Conservation (phyloP, 495 filamentous ascomycete genomes). For the Trichoderma erinaceum region DNA sequence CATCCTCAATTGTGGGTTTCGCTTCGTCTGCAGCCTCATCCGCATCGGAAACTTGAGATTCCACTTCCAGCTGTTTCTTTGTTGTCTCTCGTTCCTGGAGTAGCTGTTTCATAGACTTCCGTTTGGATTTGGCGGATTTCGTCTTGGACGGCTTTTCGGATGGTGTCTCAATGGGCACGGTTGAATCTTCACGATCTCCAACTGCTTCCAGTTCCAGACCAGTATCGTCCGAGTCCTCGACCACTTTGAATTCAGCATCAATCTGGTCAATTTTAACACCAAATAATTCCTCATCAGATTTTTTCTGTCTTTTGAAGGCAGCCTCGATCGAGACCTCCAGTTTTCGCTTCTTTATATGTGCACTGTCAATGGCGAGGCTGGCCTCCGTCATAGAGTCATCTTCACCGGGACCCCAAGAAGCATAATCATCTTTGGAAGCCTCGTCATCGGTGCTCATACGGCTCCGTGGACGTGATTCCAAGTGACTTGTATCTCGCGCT, state of each 20-base stretch:
- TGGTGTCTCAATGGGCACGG: constrained; percentile 22
- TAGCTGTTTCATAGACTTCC: constrained; percentile 69
- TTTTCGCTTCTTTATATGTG: constrained; percentile 61
- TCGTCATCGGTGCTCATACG: constrained; percentile 66
- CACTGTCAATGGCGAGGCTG: constrained; percentile 41
- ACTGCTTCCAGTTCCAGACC: constrained; percentile 36
- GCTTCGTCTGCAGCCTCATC: not conserved
- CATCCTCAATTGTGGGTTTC: not conserved
- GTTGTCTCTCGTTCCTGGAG: constrained; percentile 62
- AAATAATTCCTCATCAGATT: constrained; percentile 75
- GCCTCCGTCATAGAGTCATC: constrained; percentile 53
- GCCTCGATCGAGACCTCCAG: constrained; percentile 53
- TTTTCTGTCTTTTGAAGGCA: constrained; percentile 62
- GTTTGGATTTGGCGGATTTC: constrained; percentile 48
- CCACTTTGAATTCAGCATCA: constrained; percentile 40
- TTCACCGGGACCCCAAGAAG: constrained; percentile 37
- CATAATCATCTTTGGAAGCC: constrained; percentile 56
- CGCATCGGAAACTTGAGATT: constrained; percentile 23
- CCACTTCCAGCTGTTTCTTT: constrained; percentile 44
- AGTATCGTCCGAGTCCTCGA: constrained; percentile 32
- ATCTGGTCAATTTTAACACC: constrained; percentile 51
- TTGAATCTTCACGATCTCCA: constrained; percentile 40
- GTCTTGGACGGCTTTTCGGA: constrained; percentile 26
- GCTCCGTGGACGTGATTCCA: constrained; percentile 73
- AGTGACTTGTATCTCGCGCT: constrained; percentile 66